Base-by-base conservation (phyloP, 352 stramenopile genomes). In the Globisporangium cylindrosporum region DNA sequence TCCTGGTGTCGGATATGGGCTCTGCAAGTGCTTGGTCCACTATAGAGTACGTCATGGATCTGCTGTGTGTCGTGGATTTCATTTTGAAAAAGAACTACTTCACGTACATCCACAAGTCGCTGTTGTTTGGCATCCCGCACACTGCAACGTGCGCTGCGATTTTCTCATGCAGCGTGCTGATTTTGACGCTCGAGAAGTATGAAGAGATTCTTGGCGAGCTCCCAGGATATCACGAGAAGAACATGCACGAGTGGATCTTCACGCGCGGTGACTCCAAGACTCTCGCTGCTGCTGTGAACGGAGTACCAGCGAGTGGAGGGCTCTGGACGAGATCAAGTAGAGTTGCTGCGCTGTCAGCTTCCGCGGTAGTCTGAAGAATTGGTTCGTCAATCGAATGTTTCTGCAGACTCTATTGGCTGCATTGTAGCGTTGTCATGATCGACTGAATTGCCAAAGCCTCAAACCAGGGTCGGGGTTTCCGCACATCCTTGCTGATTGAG, bases 191-290 rank as follows among this genome's bases (percentile, higher is more conserved):
- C 12, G 69, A 79, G 10, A 75, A 73, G 55, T 86, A 86, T 59
- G 71, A 80, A 3, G 64, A 73, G n/a, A 73, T 83, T 14, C 66
- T 86, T 4, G 71, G 77, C 43, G 67, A 77, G 18, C 86, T 86
- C 27, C 74, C 80, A 0, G 72, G 82, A 15, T 86, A 86, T 41
- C 76, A 76, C 8, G 72, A 77, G 46, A 78, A 72, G 43, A 88
- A 83, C 66, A 68, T 79, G 59, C 73, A 68, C 24, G 78, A 79
- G 12, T 88, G 80, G 74, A 74, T 84, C 27, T 77, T 84, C 41
- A 58, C 49, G 20, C 5, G 46, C 46, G 20, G 46, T 7, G 46
- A 20, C 20, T 54, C 46, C 46, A 54, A 54, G 46, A 25, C 46
- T 2, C 46, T 14, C 46, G 15, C 46, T 54, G 20, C 46, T 25